phyloP scores from a whole-genome alignment of 2,329 filamentous ascomycete species.

The Colletotrichum abscissum region DNA sequence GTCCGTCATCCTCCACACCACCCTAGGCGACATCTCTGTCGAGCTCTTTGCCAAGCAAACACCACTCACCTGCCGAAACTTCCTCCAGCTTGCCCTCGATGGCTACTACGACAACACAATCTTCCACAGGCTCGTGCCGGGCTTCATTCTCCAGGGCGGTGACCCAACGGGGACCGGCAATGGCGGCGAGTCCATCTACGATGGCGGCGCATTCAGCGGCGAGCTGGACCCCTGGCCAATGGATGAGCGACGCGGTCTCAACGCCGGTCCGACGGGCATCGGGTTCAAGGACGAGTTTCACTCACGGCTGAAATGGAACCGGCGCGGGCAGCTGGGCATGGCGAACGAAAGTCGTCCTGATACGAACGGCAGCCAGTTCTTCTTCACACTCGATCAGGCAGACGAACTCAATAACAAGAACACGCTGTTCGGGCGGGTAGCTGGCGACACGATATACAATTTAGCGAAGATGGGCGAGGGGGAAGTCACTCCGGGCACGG shows the following conservation, averaged over 20 bases:
- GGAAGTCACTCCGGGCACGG: slow-evolving; percentile 81
- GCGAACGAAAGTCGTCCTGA: slow-evolving; percentile 84
- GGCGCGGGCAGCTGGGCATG: slow-evolving; percentile 93
- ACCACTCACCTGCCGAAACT: slow-evolving; percentile 92
- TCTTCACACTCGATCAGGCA: slow-evolving; percentile 88
- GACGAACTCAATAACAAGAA: slow-evolving; percentile 90
- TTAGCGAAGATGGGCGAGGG: slow-evolving; percentile 92
- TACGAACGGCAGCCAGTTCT: slow-evolving; percentile 96
- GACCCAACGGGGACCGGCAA: slow-evolving; percentile 94
- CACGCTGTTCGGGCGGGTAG: slow-evolving; percentile 91
- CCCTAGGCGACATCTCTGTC: slow-evolving; percentile 86
- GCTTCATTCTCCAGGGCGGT: slow-evolving; percentile 94
- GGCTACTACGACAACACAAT: slow-evolving; percentile 95
- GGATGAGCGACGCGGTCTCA: slow-evolving; percentile 71
- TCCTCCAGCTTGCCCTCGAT: slow-evolving; percentile 93
- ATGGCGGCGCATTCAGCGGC: slow-evolving; percentile 80
- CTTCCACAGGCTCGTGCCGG: slow-evolving; percentile 92
- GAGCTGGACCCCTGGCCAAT: slow-evolving; percentile 80
- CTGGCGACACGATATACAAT: slow-evolving; percentile 96
- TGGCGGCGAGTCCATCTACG: slow-evolving; percentile 92
- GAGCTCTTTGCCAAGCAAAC: slow-evolving; percentile 96
- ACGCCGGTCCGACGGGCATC: slow-evolving; percentile 68
- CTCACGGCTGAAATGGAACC: slow-evolving; percentile 90
- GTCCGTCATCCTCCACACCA: slow-evolving; percentile 91
- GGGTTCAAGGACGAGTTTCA: slow-evolving; percentile 89